Base-by-base conservation (phyloP, 2,329 filamentous ascomycete species). In the Alternaria postmessia region DNA sequence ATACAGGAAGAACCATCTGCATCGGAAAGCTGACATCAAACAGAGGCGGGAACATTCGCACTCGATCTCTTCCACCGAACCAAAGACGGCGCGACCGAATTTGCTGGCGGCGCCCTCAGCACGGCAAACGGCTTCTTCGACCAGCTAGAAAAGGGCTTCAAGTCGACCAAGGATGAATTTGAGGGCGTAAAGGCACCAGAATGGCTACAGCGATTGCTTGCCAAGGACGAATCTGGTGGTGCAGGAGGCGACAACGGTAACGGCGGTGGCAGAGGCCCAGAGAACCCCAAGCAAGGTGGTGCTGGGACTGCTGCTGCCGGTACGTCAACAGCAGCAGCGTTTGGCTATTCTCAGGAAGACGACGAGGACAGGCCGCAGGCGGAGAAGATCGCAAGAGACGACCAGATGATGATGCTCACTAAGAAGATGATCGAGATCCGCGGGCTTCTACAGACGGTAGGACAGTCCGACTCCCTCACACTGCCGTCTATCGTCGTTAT, bases 351-450 rank as follows among this genome's bases (percentile, higher is more conserved):
- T 20, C 84, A 89, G 57, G 86, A 88, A 1, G 89, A 92, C 22
- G 84, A 89, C 58, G 87, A 88, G 2, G 84, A 94, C 36, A 87
- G 90, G 64, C 84, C 88, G 56, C 82, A 84, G 8, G 83, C 81
- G 20, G 87, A 90, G 57, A 88, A 91, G 73, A 84, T 86, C 49
- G 92, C 93, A 18, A 88, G 89, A 71, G 95, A 99, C 72, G 95
- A 99, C 76, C 95, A 99, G 79, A 99, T 99, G 94, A 99, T 99
- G 95, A 85, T 97, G 68, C 83, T 99, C 73, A 99, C 96, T 2
- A 94, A 95, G 82, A 98, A 98, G 82, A 99, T 99, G 95, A 99
- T 99, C 73, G 95, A 99, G 82, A 98, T 99, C 58, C 86, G 96
- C 68, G 94, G 90, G 68, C 92, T 99, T 57, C 84, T 99, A 24